A percentile compares a stretch with the other conserved stretches of the same genome.
Evolutionary conservation across 805 yeast species (phyloP).

Genomic region (Cyberlindnera euphorbiae): DNA sequence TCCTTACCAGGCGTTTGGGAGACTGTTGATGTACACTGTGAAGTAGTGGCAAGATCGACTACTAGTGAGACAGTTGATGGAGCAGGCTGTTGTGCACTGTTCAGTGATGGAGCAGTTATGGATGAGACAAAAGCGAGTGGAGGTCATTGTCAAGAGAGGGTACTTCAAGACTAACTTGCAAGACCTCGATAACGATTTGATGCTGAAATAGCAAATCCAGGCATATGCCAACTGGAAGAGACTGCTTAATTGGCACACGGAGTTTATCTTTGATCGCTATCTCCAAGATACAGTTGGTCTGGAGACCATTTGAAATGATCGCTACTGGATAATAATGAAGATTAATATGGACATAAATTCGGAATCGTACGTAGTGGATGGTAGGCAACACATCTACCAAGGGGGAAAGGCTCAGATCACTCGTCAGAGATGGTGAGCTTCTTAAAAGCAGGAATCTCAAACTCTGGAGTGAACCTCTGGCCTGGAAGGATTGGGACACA

Average conservation of each 20-base stretch:
- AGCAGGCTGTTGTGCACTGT: slow-evolving; percentile 19
- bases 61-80: slow-evolving; percentile 15
- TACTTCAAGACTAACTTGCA: slow-evolving; percentile 10
- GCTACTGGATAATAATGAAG: no score
- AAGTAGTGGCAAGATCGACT: slow-evolving; percentile 13
- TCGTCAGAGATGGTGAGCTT: slow-evolving; percentile 31
- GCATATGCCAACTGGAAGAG: slow-evolving; percentile 21
- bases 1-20: slow-evolving; percentile 20
- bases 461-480: slow-evolving; percentile 59
- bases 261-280: slow-evolving; percentile 17
- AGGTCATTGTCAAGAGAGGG: slow-evolving; percentile 12
- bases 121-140: slow-evolving; percentile 12
- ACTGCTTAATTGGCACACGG: slow-evolving; percentile 20
- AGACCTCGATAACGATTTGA: slow-evolving; percentile 12
- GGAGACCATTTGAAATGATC: not conserved
- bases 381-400: no score
- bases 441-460: slow-evolving; percentile 62
- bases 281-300: slow-evolving; percentile 7
- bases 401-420: no score
- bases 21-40: slow-evolving; percentile 12
- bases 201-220: slow-evolving; percentile 9
- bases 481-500: slow-evolving; percentile 83
- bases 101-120: slow-evolving; percentile 16
- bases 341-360: no score
- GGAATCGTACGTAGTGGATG: no score